Evolutionary conservation across 331 rosid genomes (phyloP), one percentile per base, ranked within the genome.

Genomic region (Quercus phellos): DNA sequence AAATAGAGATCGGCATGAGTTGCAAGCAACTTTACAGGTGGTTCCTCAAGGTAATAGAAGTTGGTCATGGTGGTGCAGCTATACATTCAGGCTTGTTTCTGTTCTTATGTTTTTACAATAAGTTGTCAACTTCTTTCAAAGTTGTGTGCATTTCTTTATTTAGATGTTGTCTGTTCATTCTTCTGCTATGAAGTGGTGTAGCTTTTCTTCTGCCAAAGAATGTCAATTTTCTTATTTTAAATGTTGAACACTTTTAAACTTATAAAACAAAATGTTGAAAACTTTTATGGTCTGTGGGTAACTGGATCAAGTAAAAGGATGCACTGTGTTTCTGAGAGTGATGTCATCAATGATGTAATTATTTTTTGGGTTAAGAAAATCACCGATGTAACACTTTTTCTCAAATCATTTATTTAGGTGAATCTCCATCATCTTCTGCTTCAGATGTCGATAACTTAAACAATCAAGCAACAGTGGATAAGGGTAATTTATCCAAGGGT

Each of bases 401-500:
- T 30, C 26, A 19, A 63, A 32, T 74, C 34, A 79, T 29, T 64
- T 78, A 74, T 86, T 77, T 82, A 91, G 97, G 97, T 53, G 94
- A 90, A 70, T 91, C 97, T 75, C 97, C 97, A 72, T 91, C 94
- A 69, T 90, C 92, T 79, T 89, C 97, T 74, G 97, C 93, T 38
- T 91, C 97, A 72, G 97, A 91, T 82, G 83, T 91, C 30, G 97
- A 90, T 74, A 90, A 90, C 88, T 84, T 90, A 26, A 89, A 87
- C 83, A 87, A 86, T 80, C 90, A 86, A 51, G 79, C 75, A 68
- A 74, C 81, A 51, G 79, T 55, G 34, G 94, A 89, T 83, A 93
- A 74, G 90, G 73, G 75, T 80, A 17, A 85, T 77, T 85, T 85
- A 38, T 70, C 85, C 14, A 87, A 72, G 87, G 87, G 79, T 69